Evolutionary conservation across 1,139 yeast species (phyloP), one percentile per base, ranked within the genome.

Genomic region (Groenewaldozyma auringiensis): DNA sequence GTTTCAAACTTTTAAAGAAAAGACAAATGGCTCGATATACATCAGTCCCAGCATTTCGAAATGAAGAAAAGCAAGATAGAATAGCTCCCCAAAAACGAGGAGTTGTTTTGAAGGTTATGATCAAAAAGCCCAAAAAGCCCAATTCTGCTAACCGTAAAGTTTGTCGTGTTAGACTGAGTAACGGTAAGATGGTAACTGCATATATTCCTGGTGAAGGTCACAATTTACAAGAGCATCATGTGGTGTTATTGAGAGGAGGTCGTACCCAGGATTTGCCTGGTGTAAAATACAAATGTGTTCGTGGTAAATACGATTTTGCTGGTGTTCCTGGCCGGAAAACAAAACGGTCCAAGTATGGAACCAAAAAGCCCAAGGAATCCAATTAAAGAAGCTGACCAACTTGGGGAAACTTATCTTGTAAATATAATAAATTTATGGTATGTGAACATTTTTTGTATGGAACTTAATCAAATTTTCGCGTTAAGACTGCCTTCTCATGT

Each of bases 161-260:
- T 46, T 88, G 95, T 56, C 83, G 97, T 71, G 98, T 94, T 25
- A 77, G 96, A 66, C 74, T 94, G 51, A 79, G 95, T 17, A 92
- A 86, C 60, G 98, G 98, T 31, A 83, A 81, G 55, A 82, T 85
- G 44, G 77, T 92, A 17, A 82, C 94, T 44, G 96, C 96, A 2
- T 88, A 89, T 64, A 92, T 94, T 50, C 96, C 97, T 11, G 99
- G 99, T 47, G 97, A 92, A 63, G 98, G 99, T 21, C 98, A 94
- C 67, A 92, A 92, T 61, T 92, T 94, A 37, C 97, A 92, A 69
- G 99, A 94, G 67, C 99, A 94, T 69, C 87, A 94, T 61, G 94
- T 92, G 46, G 97, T 94, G 2, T 78, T 82, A 47, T 95, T 94
- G 2, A 79, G 98, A 65, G 99, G 99, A 21, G 99, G 98, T 16